A percentile compares a stretch with the other conserved stretches of the same genome.
phyloP scores from a whole-genome alignment of 331 rosid species.

The Quercus phellos region DNA sequence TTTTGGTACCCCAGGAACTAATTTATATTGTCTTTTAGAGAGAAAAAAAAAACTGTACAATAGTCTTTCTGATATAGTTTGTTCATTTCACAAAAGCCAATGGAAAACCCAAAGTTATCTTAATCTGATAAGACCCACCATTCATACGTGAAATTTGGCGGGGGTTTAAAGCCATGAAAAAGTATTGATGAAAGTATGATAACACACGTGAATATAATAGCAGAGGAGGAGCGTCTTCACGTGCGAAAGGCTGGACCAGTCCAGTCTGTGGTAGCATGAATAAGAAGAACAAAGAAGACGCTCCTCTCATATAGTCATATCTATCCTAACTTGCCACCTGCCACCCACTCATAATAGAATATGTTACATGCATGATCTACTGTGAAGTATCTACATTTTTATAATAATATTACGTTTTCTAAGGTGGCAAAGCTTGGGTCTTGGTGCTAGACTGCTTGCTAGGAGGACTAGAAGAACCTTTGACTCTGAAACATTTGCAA shows the following conservation, averaged over 20 bases:
- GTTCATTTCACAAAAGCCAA: background rate
- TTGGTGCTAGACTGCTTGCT: constrained; percentile 19
- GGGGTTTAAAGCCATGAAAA: background rate
- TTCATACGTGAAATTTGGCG: background rate
- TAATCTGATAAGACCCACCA: background rate
- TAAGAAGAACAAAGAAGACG: constrained; percentile 39
- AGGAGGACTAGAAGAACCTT: constrained; percentile 37
- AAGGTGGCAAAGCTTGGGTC: constrained; percentile 42
- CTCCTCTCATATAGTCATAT: constrained; percentile 37
- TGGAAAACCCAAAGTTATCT: background rate
- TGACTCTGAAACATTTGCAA: constrained; percentile 52
- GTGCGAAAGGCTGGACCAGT: constrained; percentile 91
- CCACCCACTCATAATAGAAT: constrained; percentile 44
- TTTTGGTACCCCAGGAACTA: background rate
- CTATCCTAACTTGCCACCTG: constrained; percentile 61
- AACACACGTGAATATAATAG: constrained; percentile 74
- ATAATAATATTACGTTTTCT: background rate
- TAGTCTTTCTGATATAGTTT: too few relatives aligned
- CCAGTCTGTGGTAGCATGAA: constrained; percentile 29
- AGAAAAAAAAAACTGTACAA: background rate
- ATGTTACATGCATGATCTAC: too few relatives aligned
- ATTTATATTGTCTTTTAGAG: background rate
- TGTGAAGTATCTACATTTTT: too few relatives aligned
- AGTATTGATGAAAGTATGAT: constrained; percentile 44
- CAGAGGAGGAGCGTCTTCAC: constrained; percentile 91